Conservation (phyloP, 2,329 filamentous ascomycete species). For the Exophiala spinifera region DNA sequence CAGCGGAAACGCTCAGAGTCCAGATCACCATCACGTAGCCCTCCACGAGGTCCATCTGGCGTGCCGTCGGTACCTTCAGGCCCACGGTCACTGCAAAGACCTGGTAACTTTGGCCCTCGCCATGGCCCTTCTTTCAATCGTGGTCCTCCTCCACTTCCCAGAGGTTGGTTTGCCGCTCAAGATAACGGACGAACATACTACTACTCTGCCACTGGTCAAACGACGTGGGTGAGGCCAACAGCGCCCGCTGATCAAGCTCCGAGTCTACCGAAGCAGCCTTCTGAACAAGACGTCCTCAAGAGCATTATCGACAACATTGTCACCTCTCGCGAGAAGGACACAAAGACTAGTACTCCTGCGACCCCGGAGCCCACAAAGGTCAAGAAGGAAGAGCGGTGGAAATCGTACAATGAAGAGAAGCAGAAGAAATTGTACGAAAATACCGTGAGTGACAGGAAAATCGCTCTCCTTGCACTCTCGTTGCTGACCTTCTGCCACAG, state of each 20-base stretch:
- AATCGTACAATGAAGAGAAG: conserved; percentile 64
- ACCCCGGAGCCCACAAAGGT: conserved; percentile 63
- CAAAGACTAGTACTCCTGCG: conserved; percentile 54
- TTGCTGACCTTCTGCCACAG: conserved; percentile 43
- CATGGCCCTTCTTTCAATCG: conserved; percentile 57
- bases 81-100: conserved; percentile 47
- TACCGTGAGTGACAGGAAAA: conserved; percentile 60
- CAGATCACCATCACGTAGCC: conserved; percentile 46
- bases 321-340: conserved; percentile 56
- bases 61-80: conserved; percentile 22
- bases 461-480: conserved; percentile 20
- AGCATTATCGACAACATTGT: conserved; percentile 77
- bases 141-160: conserved; percentile 61
- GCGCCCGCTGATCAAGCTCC: conserved; percentile 63
- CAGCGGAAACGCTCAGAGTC: conserved; percentile 49
- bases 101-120: conserved; percentile 57
- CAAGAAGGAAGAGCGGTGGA: conserved; percentile 49
- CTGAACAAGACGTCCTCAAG: conserved; percentile 66
- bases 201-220: conserved; percentile 73
- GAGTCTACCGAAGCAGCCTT: conserved; percentile 67
- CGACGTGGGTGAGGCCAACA: conserved; percentile 78
- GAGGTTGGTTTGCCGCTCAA: conserved; percentile 80
- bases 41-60: conserved; percentile 35
- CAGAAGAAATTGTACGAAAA: conserved; percentile 95
- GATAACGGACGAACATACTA: conserved; percentile 78